These are phyloP conservation scores for Apophysomyces sp. DNA, from an alignment of 371 early-diverging fungal species.

Conservation along the genomic window DNA sequence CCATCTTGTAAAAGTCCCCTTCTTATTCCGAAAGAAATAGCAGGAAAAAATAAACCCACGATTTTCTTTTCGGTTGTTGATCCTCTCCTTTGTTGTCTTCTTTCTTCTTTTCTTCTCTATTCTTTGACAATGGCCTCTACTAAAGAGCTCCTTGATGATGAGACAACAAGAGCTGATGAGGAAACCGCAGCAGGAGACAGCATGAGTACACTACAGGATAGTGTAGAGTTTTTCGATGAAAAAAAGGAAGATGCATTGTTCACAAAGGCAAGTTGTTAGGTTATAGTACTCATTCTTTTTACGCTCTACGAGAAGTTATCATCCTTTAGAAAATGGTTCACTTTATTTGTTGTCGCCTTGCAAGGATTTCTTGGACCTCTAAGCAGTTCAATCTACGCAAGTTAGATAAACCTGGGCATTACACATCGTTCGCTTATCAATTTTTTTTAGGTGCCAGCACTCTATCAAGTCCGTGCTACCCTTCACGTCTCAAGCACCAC, in stretches of 20 bases:
- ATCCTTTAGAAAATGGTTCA: conserved; percentile 34
- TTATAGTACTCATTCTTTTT: neutral
- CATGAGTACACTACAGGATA: neutral
- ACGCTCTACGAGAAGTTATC: conserved; percentile 7
- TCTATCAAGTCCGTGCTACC: conserved; percentile 31
- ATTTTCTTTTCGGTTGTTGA: too few relatives aligned
- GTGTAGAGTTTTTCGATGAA: neutral
- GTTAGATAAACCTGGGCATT: neutral
- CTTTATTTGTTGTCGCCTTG: conserved; percentile 38
- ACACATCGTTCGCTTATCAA: too few relatives aligned
- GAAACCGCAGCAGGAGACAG: neutral
- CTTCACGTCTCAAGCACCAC: conserved; percentile 31
- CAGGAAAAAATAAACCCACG: too few relatives aligned
- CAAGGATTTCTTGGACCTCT: conserved; percentile 53
- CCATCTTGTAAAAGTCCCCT: too few relatives aligned
- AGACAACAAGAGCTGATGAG: neutral
- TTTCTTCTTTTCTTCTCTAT: conserved; percentile 5
- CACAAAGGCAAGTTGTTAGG: neutral
- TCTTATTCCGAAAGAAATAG: too few relatives aligned
- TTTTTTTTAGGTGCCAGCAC: conserved; percentile 38
- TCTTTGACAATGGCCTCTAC: neutral
- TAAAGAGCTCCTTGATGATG: neutral
- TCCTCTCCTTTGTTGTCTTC: neutral
- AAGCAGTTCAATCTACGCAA: conserved; percentile 48
- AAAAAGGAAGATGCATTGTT: neutral